A percentile compares a stretch with the other conserved stretches of the same genome.
Evolutionary conservation across 495 filamentous ascomycete species (phyloP).

Genomic region (Usnea hakonensis): DNA sequence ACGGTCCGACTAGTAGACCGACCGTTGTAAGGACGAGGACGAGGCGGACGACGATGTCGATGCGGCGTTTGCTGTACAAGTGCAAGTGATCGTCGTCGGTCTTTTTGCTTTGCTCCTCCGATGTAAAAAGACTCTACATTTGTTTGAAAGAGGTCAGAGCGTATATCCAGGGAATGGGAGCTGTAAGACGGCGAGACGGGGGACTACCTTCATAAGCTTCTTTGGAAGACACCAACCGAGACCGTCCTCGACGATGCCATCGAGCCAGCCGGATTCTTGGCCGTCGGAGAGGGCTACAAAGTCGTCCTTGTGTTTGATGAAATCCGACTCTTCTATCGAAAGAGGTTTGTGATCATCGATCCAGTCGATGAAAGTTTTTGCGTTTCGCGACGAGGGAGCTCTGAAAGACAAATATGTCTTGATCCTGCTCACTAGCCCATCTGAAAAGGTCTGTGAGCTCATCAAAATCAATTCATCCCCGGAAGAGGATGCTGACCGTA

Average conservation of each 20-base stretch:
- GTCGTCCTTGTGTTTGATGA: conserved; percentile 30
- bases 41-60: conserved; percentile 27
- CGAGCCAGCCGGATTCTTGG: conserved; percentile 32
- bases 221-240: conserved; percentile 22
- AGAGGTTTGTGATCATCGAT: conserved; percentile 25
- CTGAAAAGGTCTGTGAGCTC: conserved; percentile 10
- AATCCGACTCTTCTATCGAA: conserved; percentile 19
- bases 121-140: conserved; percentile 16
- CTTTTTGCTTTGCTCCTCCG: conserved; percentile 21
- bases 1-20: conserved; percentile 25
- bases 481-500: conserved; percentile 25
- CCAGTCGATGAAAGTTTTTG: conserved; percentile 27
- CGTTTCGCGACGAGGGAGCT: conserved; percentile 22
- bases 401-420: conserved; percentile 15
- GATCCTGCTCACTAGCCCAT: conserved; percentile 19
- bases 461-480: too few species aligned
- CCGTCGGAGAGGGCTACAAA: conserved; percentile 32
- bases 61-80: conserved; percentile 27
- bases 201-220: conserved; percentile 9
- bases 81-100: conserved; percentile 24
- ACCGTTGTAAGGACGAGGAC: conserved; percentile 27
- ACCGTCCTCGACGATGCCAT: conserved; percentile 29
- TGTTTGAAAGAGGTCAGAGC: background rate
- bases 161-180: background rate
- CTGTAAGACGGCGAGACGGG: background rate